Percentiles rank a stretch among this genome's conserved stretches.
phyloP scores from a whole-genome alignment of 768 basidiomycete species.

The Thelephora ganbajun region DNA sequence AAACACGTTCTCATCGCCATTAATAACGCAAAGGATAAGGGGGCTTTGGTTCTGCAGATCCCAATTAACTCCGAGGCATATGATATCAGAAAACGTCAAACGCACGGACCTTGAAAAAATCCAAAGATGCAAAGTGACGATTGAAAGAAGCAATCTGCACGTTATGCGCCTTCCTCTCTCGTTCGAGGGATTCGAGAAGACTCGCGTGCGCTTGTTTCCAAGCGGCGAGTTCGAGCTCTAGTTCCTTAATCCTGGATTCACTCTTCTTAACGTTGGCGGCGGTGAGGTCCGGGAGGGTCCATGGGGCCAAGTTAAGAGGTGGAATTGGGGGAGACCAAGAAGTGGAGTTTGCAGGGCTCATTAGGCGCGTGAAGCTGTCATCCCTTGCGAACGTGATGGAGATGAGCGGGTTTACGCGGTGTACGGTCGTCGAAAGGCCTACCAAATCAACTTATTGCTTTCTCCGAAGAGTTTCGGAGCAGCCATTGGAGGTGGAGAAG shows the following conservation, averaged over 20 bases:
- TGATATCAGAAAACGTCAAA: neutral
- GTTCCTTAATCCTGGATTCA: conserved; percentile 45
- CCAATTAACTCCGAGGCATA: neutral
- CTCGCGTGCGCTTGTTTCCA: conserved; percentile 62
- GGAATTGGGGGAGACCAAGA: conserved; percentile 10
- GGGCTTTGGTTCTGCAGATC: conserved; percentile 41
- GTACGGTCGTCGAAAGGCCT: neutral
- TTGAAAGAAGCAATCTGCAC: conserved; percentile 52
- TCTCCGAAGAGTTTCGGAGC: neutral
- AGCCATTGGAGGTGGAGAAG: neutral
- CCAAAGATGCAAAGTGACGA: conserved; percentile 45
- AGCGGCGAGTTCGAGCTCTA: conserved; percentile 53
- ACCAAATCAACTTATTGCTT: neutral
- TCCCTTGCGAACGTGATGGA: conserved; percentile 1
- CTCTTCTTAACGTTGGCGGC: conserved; percentile 50
- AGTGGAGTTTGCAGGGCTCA: neutral
- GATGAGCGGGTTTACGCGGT: neutral
- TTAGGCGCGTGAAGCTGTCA: neutral
- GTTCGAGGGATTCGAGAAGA: conserved; percentile 46
- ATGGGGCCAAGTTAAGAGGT: conserved; percentile 5
- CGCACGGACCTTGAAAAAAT: conserved; percentile 29
- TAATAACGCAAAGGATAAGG: conserved; percentile 61
- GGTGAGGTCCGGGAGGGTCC: conserved; percentile 36
- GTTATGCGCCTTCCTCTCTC: conserved; percentile 53
- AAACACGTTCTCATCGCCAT: conserved; percentile 62